Evolutionary conservation across 2,329 filamentous ascomycete genomes (phyloP), one percentile per base, ranked within the genome.

Genomic region (Tricladium varicosporioides): DNA sequence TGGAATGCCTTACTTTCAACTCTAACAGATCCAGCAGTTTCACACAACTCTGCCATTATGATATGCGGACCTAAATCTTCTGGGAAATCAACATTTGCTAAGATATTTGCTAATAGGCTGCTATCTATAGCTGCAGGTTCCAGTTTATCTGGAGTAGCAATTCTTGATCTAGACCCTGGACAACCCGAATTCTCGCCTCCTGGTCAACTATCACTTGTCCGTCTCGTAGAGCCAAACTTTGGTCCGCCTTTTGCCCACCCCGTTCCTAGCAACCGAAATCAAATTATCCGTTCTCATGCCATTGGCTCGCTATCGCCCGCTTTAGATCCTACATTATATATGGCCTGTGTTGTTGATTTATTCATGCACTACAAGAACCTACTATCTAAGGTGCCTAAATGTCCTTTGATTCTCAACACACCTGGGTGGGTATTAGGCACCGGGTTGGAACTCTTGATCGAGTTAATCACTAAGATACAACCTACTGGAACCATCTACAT

Each of bases 81-180:
- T 2, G 89, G 89, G 2, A 92, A 92, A 67, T 92, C 89, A 1
- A 91, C 87, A 0, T 89, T 92, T 68, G 81, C 82, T 11, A 83
- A 81, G 48, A 71, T 91, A 4, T 74, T 92, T 2, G 73, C 80
- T 8, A 92, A 92, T 66, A 80, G 83, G 10, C 73, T 90, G 8
- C 71, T 90, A 65, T 65, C 65, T 54, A 52, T 31, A 8, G 60
- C 44, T 4, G 52, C 56, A 31, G 14, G 58, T 59, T 55, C 59
- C 64, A 63, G 66, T 64, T 63, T 63, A 40, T 27, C 31, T n/a
- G 70, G 66, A 16, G 72, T 50, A 75, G 87, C 22, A 79, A 78
- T 54, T 75, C 77, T 94, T 5, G 90, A 94, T 64, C 76, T 93
- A 9, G 89, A 94, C 67, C 87, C 88, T 0, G 87, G 86, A 0